These are phyloP conservation scores for Iodosphaeria phyllophila DNA, from an alignment of 2,329 filamentous ascomycete genomes.

Conservation along the genomic window DNA sequence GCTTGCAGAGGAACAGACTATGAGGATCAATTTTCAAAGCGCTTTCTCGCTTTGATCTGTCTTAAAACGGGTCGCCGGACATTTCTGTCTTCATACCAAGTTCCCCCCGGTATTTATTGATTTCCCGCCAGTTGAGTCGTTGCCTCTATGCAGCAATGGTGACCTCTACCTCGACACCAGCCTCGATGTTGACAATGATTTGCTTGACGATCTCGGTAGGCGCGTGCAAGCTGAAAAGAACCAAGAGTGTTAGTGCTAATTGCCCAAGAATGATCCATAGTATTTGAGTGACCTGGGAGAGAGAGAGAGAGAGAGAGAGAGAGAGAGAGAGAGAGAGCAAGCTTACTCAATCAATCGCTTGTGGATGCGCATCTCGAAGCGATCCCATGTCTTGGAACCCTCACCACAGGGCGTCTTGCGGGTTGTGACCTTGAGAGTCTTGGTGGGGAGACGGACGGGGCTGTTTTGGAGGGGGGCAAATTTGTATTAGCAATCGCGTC, in stretches of 20 bases:
- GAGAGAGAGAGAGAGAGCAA: slow-evolving; percentile 8
- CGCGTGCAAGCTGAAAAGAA: slow-evolving; percentile 53
- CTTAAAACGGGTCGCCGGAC: too few relatives aligned
- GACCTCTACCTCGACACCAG: slow-evolving; percentile 83
- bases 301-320: slow-evolving; percentile 8
- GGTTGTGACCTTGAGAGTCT: slow-evolving; percentile 91
- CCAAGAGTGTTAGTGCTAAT: too few relatives aligned
- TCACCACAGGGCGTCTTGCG: slow-evolving; percentile 99
- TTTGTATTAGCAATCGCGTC: too few relatives aligned
- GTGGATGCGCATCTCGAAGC: slow-evolving; percentile 98
- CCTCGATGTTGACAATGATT: slow-evolving; percentile 93
- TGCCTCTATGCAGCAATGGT: slow-evolving; percentile 62
- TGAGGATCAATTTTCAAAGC: too few relatives aligned
- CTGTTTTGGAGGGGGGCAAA: too few relatives aligned
- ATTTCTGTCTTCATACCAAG: slow-evolving; percentile 1
- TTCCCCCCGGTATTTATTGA: too few relatives aligned
- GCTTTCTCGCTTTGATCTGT: too few relatives aligned
- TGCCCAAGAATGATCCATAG: slow-evolving; percentile 6
- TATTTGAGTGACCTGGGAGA: slow-evolving; percentile 4
- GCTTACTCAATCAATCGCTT: slow-evolving; percentile 91
- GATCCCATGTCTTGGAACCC: slow-evolving; percentile 99
- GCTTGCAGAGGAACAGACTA: too few relatives aligned
- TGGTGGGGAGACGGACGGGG: slow-evolving; percentile 92
- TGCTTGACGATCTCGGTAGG: slow-evolving; percentile 96
- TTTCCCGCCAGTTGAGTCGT: too few relatives aligned